These are phyloP conservation scores for Silene coronaria DNA, from an alignment of 179 eudicot species.

Conservation along the genomic window DNA sequence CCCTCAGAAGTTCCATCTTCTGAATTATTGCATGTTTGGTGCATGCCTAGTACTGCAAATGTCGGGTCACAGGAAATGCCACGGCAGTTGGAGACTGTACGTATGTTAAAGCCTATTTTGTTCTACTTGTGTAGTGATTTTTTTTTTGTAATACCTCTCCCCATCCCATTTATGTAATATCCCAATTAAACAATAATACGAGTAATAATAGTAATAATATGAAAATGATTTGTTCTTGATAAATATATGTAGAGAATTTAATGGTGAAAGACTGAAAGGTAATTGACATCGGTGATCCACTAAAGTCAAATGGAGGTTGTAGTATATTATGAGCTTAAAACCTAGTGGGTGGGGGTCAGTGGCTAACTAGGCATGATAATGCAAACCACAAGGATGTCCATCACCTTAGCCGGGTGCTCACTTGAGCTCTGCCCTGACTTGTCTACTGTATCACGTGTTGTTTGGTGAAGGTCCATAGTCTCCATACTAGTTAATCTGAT, in stretches of 20 bases:
- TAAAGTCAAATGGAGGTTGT: neutral
- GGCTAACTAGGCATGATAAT: neutral
- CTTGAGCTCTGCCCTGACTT: neutral
- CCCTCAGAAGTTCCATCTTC: slow-evolving; percentile 67
- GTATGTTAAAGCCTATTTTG: slow-evolving; percentile 21
- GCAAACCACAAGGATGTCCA: neutral
- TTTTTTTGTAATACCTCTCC: neutral
- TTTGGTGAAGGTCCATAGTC: too few relatives aligned
- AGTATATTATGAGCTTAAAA: neutral
- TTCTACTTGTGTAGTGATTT: neutral
- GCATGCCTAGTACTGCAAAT: slow-evolving; percentile 91
- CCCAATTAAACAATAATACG: too few relatives aligned
- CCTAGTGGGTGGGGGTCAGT: neutral
- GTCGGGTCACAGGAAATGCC: slow-evolving; percentile 88
- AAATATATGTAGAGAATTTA: too few relatives aligned
- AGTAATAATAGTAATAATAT: too few relatives aligned
- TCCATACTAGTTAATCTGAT: too few relatives aligned
- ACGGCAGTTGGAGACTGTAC: slow-evolving; percentile 64
- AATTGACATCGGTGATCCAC: too few relatives aligned
- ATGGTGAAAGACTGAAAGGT: too few relatives aligned
- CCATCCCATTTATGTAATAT: neutral
- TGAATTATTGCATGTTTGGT: slow-evolving; percentile 83
- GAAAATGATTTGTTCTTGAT: neutral
- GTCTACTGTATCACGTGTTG: neutral
- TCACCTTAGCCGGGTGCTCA: neutral